A percentile compares a stretch with the other conserved stretches of the same genome.
Evolutionary conservation across 2,329 filamentous ascomycete species (phyloP).

Genomic region (Phaeoacremonium minimum): DNA sequence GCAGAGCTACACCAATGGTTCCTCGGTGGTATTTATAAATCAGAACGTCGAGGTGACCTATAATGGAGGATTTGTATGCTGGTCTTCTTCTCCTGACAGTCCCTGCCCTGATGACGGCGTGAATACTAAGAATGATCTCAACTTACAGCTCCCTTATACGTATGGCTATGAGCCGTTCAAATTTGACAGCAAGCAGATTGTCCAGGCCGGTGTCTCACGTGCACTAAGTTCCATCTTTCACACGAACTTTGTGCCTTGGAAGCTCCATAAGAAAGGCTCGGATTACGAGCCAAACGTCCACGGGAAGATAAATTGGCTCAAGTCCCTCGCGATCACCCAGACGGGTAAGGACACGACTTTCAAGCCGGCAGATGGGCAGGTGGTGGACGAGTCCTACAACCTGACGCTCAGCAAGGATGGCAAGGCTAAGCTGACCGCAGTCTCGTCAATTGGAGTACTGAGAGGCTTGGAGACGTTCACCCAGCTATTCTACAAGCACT

Average conservation of each 20-base stretch:
- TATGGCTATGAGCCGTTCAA: constrained; percentile 35
- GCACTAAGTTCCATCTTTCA: constrained; percentile 61
- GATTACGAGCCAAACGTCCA: constrained; percentile 57
- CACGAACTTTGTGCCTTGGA: constrained; percentile 73
- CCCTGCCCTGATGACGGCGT: constrained; percentile 12
- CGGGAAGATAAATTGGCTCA: constrained; percentile 44
- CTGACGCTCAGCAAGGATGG: constrained; percentile 57
- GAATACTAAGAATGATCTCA: constrained; percentile 26
- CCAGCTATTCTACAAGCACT: constrained; percentile 76
- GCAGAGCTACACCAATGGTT: constrained; percentile 44
- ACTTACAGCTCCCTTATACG: constrained; percentile 42
- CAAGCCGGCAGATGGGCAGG: constrained; percentile 52
- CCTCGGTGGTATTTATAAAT: constrained; percentile 48
- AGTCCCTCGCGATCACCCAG: constrained; percentile 58
- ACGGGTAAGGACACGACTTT: constrained; percentile 52
- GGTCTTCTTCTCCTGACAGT: constrained; percentile 22
- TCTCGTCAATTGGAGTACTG: constrained; percentile 64
- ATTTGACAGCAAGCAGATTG: constrained; percentile 47
- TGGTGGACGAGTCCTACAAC: constrained; percentile 73
- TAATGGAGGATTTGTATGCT: constrained; percentile 53
- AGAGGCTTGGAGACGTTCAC: constrained; percentile 72
- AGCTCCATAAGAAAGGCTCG: constrained; percentile 59
- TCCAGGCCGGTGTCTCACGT: constrained; percentile 53
- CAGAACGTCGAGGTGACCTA: constrained; percentile 50
- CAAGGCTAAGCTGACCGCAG: constrained; percentile 57